Evolutionary conservation across 2,329 filamentous ascomycete genomes (phyloP), one percentile per base, ranked within the genome.

Genomic region (Hypocreales sp.): DNA sequence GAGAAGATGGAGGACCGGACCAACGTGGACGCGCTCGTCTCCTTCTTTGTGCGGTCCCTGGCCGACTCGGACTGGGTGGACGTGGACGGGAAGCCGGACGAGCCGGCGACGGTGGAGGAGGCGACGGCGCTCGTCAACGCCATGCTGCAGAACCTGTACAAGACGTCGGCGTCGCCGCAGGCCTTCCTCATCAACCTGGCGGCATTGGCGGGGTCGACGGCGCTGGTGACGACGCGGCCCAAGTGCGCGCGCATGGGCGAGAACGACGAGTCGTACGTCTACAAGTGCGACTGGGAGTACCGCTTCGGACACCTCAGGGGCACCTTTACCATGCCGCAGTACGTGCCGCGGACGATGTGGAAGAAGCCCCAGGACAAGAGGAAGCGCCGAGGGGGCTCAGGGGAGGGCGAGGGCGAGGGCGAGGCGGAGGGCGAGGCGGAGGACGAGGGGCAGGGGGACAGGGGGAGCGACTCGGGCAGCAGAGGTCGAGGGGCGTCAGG

Each of bases 151-250:
- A 61, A 61, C 28, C 56, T 73, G 33, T 56, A 61, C 33, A 56
- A 54, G 21, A 56, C 60, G 24, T 63, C 67, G 1, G 46, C 53
- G 1, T 64, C 57, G 8, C 58, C 63, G 5, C 60, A 72, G 40
- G 56, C 60, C 0, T 73, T 75, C 36, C 48, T 75, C 9, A 63
- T 72, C 36, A 74, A 72, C 39, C 44, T 74, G 5, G 60, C 68
- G 0, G 67, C 66, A 5, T 52, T 75, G 8, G 61, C 60, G 1
- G 70, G 71, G 7, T 64, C 64, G 4, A 58, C 52, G 26, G 46
- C 62, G 16, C 51, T 74, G 26, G 59, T 66, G 48, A 52, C 53
- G 9, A 47, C 49, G 5, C 44, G 52, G 13, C 51, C 50, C 14
- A 42, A 53, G 24, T 50, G 51, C 29, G 50, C 64, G 12, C 56